Percentiles rank a stretch among this genome's conserved stretches.
Conservation (phyloP, 768 basidiomycete genomes). For the Mycena latifolia region DNA sequence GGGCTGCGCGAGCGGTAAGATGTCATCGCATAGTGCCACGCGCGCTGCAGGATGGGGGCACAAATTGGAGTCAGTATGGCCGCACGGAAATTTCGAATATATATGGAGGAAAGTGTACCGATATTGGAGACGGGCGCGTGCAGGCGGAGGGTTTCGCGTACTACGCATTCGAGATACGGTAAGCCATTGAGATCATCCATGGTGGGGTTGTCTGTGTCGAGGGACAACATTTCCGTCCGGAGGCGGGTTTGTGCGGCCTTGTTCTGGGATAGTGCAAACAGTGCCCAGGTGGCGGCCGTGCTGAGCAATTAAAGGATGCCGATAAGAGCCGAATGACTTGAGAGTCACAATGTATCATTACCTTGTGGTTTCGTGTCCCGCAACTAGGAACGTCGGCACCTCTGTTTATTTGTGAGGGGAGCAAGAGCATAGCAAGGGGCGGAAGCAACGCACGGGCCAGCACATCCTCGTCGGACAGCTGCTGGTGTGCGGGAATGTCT, state of each 20-base stretch:
- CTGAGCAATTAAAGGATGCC: constrained; percentile 42
- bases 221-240: constrained; percentile 64
- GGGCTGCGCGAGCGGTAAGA: background rate
- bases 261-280: constrained; percentile 65
- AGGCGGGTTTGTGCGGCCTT: constrained; percentile 65
- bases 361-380: constrained; percentile 73
- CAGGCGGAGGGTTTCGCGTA: too few relatives aligned
- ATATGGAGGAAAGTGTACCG: background rate
- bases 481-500: constrained; percentile 66
- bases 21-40: constrained; percentile 11
- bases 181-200: too few relatives aligned
- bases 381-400: constrained; percentile 71
- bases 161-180: too few relatives aligned
- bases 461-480: constrained; percentile 73
- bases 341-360: constrained; percentile 17
- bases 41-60: constrained; percentile 2
- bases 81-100: background rate
- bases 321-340: too few relatives aligned
- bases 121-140: constrained; percentile 1
- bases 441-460: constrained; percentile 56
- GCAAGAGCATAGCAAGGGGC: background rate
- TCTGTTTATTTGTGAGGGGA: too few relatives aligned
- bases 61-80: too few relatives aligned
- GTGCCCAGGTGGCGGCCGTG: constrained; percentile 66
- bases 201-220: too few relatives aligned